Evolutionary conservation across 805 yeast species (phyloP), one percentile per base, ranked within the genome.

Genomic region (Metschnikowia vanudenii): DNA sequence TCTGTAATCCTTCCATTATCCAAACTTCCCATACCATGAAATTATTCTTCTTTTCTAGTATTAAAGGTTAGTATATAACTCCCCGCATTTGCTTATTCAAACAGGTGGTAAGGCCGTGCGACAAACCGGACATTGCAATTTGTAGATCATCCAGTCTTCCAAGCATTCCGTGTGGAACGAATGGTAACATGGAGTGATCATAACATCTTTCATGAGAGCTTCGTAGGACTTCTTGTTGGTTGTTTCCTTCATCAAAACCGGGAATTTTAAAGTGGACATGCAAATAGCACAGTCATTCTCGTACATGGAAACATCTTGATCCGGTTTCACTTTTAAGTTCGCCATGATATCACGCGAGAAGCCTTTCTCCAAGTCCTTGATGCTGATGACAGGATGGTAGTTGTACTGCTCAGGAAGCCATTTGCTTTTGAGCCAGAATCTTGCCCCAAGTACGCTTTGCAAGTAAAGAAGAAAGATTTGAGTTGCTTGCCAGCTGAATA

Each of bases 121-220:
- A 66, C 98, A 92, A 6, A 90, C 91, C 0, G 98, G 98, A 67
- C 98, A 92, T 59, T 90, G 96, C 41, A 92, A 67, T 58, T 90
- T 88, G 62, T 88, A 86, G 62, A 83, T 80, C 97, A 92, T 89
- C 97, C 97, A 92, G 51, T 78, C 81, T 60, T 88, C 95, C 52
- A 92, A 69, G 67, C 98, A 91, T n/a, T 79, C 82, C 1, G 88
- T 78, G 61, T 91, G 97, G 77, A 90, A 92, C 9, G 89, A 81
- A 63, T 91, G 98, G 35, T 82, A 75, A 64, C 98, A 91, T 1
- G 97, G 97, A 0, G 98, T 88, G 3, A 89, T 80, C 94, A 87
- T 85, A 58, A 83, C 85, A 11, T 70, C 65, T 53, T 80, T 48
- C 56, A 55, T 51, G 38, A 46, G 28, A 5, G 41, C 45, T 28